These are phyloP conservation scores for Penicillium griseofulvum DNA, from an alignment of 2,329 filamentous ascomycete species.

Conservation along the genomic window DNA sequence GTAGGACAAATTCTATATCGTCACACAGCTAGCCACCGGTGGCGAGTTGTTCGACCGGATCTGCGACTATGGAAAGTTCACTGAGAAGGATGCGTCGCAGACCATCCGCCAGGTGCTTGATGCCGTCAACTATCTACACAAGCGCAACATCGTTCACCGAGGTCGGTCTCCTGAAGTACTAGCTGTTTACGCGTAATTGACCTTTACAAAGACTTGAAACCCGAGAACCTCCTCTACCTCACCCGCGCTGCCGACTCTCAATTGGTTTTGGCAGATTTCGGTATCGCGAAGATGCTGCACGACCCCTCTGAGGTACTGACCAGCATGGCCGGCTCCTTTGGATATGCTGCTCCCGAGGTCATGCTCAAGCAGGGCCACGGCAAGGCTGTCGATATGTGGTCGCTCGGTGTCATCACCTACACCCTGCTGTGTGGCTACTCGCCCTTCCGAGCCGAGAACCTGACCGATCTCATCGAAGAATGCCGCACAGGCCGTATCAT, in stretches of 20 bases:
- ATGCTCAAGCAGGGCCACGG: conserved; percentile 98
- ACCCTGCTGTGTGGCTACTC: conserved; percentile 97
- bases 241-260: conserved; percentile 74
- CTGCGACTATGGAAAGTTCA: conserved; percentile 96
- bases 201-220: conserved; percentile 74
- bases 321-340: conserved; percentile 98
- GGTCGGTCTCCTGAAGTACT: conserved; percentile 52
- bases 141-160: conserved; percentile 93
- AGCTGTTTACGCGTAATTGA: conserved; percentile 3
- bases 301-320: conserved; percentile 87
- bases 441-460: conserved; percentile 91
- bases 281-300: conserved; percentile 97
- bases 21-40: conserved; percentile 91
- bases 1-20: conserved; percentile 99
- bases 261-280: conserved; percentile 93
- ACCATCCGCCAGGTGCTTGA: conserved; percentile 92
- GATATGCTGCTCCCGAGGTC: conserved; percentile 94
- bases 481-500: conserved; percentile 79
- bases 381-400: conserved; percentile 99
- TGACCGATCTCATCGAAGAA: conserved; percentile 91
- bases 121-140: conserved; percentile 90
- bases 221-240: conserved; percentile 93
- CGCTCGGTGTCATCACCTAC: conserved; percentile 96
- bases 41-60: conserved; percentile 98
- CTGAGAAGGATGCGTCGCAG: conserved; percentile 93